A percentile compares a stretch with the other conserved stretches of the same genome.
These are phyloP conservation scores for Nigrospora osmanthi DNA, from an alignment of 2,329 filamentous ascomycete genomes.

Conservation along the genomic window DNA sequence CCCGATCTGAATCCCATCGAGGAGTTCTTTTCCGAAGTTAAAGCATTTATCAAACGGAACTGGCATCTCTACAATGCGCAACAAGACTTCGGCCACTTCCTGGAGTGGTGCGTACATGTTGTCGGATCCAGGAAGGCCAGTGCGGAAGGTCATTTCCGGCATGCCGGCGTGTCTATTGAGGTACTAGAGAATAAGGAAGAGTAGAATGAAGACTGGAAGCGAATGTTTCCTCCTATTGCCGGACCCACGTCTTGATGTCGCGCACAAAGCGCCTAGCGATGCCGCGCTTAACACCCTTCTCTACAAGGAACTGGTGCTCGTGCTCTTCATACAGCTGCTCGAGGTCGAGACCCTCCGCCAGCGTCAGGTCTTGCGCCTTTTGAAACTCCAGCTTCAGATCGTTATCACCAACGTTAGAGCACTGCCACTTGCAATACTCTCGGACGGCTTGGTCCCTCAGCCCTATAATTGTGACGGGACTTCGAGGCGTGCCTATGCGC, in stretches of 20 bases:
- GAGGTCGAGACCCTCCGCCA: not conserved
- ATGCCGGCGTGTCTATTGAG: not conserved
- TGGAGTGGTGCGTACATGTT: not conserved
- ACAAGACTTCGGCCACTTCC: not conserved
- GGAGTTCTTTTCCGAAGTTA: constrained; percentile 1
- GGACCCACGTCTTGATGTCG: not conserved
- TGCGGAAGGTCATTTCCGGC: not conserved
- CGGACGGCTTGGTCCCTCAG: not conserved
- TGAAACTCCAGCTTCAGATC: constrained; percentile 5
- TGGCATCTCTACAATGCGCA: not conserved
- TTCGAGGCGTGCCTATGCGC: too few species aligned
- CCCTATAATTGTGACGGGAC: too few species aligned
- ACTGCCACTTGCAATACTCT: not conserved
- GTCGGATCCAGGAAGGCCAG: not conserved
- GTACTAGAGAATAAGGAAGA: not conserved
- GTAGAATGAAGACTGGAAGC: not conserved
- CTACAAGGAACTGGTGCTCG: not conserved
- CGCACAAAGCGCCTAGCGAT: not conserved
- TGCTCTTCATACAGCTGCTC: not conserved
- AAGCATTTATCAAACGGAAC: constrained; percentile 1
- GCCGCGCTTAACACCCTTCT: not conserved
- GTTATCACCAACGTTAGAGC: constrained; percentile 11
- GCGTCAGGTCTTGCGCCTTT: not conserved
- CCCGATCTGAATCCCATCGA: constrained; percentile 1
- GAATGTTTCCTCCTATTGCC: not conserved